Base-by-base conservation (phyloP, 106 monocot genomes). In the Dendrobium huoshanense region DNA sequence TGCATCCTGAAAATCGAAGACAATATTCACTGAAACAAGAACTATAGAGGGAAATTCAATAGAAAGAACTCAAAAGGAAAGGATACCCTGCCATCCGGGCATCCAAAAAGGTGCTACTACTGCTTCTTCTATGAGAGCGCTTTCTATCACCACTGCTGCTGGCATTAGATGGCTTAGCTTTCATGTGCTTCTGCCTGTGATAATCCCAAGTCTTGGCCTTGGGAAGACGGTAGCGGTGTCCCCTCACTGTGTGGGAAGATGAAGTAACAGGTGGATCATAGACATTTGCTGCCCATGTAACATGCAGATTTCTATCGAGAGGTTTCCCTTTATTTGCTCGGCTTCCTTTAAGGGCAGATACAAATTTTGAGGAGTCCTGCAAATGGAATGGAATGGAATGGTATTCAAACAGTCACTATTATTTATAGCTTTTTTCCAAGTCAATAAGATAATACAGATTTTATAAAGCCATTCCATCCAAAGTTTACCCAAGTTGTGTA, bases 261-360 rank as follows among this genome's bases (percentile, higher is more conserved):
- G 89, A 86, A 18, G 87, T 89, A 22, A 86, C 79, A 77, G 92
- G 92, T 6, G 92, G 92, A 37, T 92, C 89, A 67, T 92, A 89
- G 41, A 92, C 92, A 18, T 90, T 87, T 31, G 85, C 85, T 42
- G 92, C 92, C 92, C 92, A 92, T 79, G 77, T 86, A 33, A 92
- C 89, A 54, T 72, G 84, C 75, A 86, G 55, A 31, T 75, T 75
- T 17, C 37, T 16, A 9, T 75, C 64, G 37, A 79, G 54, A 41
- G 31, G 3, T 16, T 58, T 81, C 18, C 89, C 92, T 17, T 67
- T 43, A 56, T 61, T 42, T 20, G 58, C 82, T 55, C 89, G 89
- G 27, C 83, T 76, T 80, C 92, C 92, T 82, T 90, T 92, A 25
- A 92, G 54, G 1, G 87, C 85, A 42, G 92, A 82, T 9, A 84